Evolutionary conservation across 1,139 yeast species (phyloP), one percentile per base, ranked within the genome.

Genomic region (Nakaseomyces sp.): DNA sequence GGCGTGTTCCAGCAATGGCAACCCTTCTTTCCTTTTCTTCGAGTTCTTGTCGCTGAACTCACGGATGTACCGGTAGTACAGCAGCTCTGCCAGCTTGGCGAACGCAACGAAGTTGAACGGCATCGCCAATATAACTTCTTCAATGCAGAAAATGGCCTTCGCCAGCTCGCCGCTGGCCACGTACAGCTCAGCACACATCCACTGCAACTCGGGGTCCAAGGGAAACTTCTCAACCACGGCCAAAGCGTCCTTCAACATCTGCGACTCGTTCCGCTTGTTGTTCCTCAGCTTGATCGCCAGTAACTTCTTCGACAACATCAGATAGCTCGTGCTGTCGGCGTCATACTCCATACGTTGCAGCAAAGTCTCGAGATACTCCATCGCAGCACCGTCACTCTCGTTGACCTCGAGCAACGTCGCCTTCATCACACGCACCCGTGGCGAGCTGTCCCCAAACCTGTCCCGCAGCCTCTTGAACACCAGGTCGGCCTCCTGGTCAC

Each of bases 61-160:
- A 19, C 47, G 46, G n/a, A 49, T 38, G 1, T 55, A 52, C 28
- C 54, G 53, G 33, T 54, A 56, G 43, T 56, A 60, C 12, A 51
- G 41, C 4, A 51, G 30, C 43, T 59, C 62, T 7, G 62, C 51
- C 20, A 61, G 30, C 32, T 50, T 50, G 2, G 56, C 57, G 67
- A 78, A 82, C 6, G 82, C 72, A 45, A 80, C 77, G 64, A 82
- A 87, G 10, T 93, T 93, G 48, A 70, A 70, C 2, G 96, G 95
- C 45, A 72, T 72, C 19, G 76, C 70, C 31, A 85, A 55, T 18
- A 88, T 62, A 1, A 84, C 74, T 56, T 89, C 95, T 56, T 85
- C 79, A 35, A 75, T 71, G 47, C 86, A 72, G 58, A 72, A 77
- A 7, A 82, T 71, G 0, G 93, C 81, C 54, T 80, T 78, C 26